Evolutionary conservation across 2,329 filamentous ascomycete species (phyloP), one percentile per base, ranked within the genome.

Genomic region (Aspergillus neotritici): DNA sequence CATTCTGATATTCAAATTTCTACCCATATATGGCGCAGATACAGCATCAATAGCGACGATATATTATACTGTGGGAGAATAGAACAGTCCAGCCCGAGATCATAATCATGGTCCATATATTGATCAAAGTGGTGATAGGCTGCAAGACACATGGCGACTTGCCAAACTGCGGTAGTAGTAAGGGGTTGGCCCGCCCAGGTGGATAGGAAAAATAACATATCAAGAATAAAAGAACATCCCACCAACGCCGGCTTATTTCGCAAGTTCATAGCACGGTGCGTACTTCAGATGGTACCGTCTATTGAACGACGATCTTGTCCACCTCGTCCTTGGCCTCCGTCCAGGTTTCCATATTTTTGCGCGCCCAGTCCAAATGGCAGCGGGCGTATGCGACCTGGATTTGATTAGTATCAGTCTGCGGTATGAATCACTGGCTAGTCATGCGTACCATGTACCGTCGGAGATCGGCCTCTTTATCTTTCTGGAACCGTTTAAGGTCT

Each of bases 401-500:
- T 12, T 29, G 36, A 39, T 42, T 41, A 50, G 49, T 53, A 43
- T 49, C 17, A 29, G 12, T 31, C 38, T 32, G 25, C 5, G 21
- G 7, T 25, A 15, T 9, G 12, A 10, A 10, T 12, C 15, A 36
- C 10, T 32, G 11, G 5, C 7, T 31, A 39, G 5, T 13, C 16
- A 9, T 21, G 69, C 86, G 71, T 72, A 96, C 93, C 93, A 98
- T 98, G 65, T 97, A 97, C 50, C 87, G 81, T 61, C 83, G 84
- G 58, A 98, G 66, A 64, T 98, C 93, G 39, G 91, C 88, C 69
- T 98, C 94, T 68, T 98, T 98, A 68, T 97, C 90, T 46, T 75
- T 76, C 67, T 98, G 94, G 68, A 98, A 98, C 48, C 93, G 77
- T 71, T 89, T 88, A 47, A 98, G 72, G 62, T 98, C 93, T 57